Base-by-base conservation (phyloP, 208 protist species). In the Leishmania braziliensis region DNA sequence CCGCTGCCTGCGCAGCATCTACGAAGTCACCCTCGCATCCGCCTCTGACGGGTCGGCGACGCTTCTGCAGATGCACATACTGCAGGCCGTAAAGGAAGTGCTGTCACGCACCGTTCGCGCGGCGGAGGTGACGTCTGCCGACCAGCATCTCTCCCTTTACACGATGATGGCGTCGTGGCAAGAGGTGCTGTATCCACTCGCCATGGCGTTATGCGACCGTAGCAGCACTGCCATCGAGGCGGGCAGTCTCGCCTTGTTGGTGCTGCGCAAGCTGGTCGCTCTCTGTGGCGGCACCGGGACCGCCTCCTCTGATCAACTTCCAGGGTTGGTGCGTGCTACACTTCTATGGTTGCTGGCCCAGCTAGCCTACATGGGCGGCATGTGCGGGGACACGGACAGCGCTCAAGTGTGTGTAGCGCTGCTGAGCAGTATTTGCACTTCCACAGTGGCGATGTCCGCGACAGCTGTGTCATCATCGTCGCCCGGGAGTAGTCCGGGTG, bases 11-110 rank as follows among this genome's bases (percentile, higher is more conserved):
- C 69, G 74, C 56, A 81, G 70, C 51, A 73, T 87, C 58, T 79
- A 79, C 53, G 66, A 89, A 70, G 77, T 77, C 56, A 85, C 81
- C 23, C 74, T 84, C 63, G 66, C 83, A 48, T 79, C 53, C 50
- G 36, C 63, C 51, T 50, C 70, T 23, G 77, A 74, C 8, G 78
- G 78, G 5, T 71, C 81, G 50, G 81, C 53, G 16, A 88, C 82
- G 29, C 83, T 94, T 23, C 88, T 95, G 29, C 80, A 89, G 73
- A 91, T 92, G 85, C 92, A 96, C 78, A 63, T 95, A 36, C 83
- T 98, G 66, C 91, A 96, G 76, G 88, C 86, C 51, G 86, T 94
- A 20, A 92, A 93, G 86, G 91, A 97, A 81, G 74, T 97, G n/a
- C 84, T 95, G 63, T 78, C 84, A 1, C 90, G 90, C 63, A 94